Conservation (phyloP, 345 rosid species). For the Citrus glauca region DNA sequence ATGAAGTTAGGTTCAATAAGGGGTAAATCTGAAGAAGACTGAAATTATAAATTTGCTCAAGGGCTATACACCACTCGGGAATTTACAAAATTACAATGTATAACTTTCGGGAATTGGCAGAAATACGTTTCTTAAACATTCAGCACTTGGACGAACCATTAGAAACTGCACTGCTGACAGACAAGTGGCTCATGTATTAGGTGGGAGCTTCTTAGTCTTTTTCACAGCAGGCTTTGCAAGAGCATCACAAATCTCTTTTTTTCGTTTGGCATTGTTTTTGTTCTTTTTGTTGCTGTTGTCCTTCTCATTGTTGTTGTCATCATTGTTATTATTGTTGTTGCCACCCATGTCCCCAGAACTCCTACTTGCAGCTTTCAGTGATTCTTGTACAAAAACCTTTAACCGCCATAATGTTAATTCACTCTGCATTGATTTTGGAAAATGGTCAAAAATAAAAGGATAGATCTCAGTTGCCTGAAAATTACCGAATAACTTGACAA, state of each 20-base stretch:
- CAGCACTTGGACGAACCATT: background rate
- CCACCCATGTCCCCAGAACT: conserved; percentile 31
- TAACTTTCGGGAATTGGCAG: background rate
- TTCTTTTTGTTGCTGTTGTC: conserved; percentile 27
- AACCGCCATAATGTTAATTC: conserved; percentile 70
- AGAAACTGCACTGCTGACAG: background rate
- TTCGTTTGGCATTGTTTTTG: conserved; percentile 40
- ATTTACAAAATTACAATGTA: background rate
- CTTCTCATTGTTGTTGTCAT: conserved; percentile 28
- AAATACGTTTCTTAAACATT: background rate
- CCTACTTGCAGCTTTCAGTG: conserved; percentile 43
- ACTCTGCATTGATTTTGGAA: conserved; percentile 30
- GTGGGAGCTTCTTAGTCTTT: conserved; percentile 38
- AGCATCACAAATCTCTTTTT: conserved; percentile 48
- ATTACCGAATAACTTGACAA: background rate
- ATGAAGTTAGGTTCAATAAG: background rate
- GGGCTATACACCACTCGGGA: background rate
- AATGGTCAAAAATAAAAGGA: background rate
- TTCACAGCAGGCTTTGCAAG: conserved; percentile 46
- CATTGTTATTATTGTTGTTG: conserved; percentile 29
- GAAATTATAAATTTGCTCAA: background rate
- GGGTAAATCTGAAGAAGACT: background rate
- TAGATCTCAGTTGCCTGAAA: background rate
- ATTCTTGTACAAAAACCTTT: conserved; percentile 67
- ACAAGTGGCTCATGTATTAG: conserved; percentile 10